Conservation (phyloP, 345 rosid species). For the Citrus medica region DNA sequence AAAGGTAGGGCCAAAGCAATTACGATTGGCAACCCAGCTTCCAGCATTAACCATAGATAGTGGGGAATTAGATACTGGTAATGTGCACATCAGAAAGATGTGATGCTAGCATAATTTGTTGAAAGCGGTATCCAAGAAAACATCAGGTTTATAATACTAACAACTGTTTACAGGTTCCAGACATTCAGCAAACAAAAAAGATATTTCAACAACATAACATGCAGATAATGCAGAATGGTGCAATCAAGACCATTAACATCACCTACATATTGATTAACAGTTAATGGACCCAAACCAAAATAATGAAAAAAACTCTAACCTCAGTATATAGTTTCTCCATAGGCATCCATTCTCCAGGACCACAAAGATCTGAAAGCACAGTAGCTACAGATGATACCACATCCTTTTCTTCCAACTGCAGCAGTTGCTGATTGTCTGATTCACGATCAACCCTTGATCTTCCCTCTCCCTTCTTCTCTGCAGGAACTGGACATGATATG, state of each 20-base stretch:
- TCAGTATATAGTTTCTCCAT: conserved; percentile 90
- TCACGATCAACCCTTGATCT: conserved; percentile 82
- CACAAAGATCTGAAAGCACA: conserved; percentile 94
- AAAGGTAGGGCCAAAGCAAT: background rate
- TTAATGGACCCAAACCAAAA: background rate
- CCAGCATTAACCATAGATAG: background rate
- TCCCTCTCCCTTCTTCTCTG: conserved; percentile 83
- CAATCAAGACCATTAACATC: background rate
- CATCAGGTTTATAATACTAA: background rate
- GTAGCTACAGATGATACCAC: conserved; percentile 98
- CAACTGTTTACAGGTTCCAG: background rate
- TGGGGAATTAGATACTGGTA: background rate
- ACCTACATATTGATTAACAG: background rate
- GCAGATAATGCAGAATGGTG: background rate
- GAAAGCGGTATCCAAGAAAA: background rate
- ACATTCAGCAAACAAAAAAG: background rate
- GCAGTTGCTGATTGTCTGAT: conserved; percentile 86
- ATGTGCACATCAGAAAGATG: background rate
- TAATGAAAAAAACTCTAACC: conserved; percentile 41
- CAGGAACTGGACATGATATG: conserved; percentile 26
- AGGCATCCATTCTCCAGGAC: conserved; percentile 99
- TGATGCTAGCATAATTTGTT: background rate
- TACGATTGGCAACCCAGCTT: background rate
- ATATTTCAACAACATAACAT: background rate
- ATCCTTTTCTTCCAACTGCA: conserved; percentile 94